These are phyloP conservation scores for Boletus edulis DNA, from an alignment of 768 basidiomycete species.

Conservation along the genomic window DNA sequence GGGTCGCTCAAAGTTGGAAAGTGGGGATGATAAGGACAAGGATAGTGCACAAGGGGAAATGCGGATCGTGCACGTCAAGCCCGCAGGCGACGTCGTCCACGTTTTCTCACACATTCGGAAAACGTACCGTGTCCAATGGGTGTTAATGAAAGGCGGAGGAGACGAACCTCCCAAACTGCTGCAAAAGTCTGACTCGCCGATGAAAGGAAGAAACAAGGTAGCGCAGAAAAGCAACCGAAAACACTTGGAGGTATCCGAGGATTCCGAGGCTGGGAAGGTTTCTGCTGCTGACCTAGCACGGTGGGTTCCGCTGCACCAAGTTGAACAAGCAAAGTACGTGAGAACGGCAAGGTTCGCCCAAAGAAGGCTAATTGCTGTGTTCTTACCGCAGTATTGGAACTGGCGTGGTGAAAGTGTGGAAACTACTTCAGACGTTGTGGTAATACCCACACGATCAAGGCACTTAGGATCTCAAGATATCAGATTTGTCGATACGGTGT, in stretches of 20 bases:
- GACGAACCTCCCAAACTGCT: constrained; percentile 39
- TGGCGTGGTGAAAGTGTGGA: constrained; percentile 75
- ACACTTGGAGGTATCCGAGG: constrained; percentile 7
- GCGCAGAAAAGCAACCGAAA: constrained; percentile 14
- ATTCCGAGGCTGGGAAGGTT: constrained; percentile 7
- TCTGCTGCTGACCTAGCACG: constrained; percentile 23
- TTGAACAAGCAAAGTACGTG: constrained; percentile 61
- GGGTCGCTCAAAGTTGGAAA: background rate
- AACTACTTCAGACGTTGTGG: constrained; percentile 40
- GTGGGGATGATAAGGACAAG: background rate
- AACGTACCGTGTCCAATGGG: constrained; percentile 78
- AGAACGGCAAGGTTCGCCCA: background rate
- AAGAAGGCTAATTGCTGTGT: background rate
- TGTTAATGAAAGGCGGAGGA: constrained; percentile 57
- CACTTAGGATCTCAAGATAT: background rate
- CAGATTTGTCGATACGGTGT: background rate
- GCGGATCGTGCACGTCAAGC: constrained; percentile 44
- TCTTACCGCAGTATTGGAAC: constrained; percentile 57
- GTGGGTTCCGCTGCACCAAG: constrained; percentile 57
- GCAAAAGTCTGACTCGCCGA: background rate
- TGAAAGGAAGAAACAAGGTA: constrained; percentile 8
- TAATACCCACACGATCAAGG: background rate
- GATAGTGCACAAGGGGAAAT: background rate
- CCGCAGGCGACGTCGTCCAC: constrained; percentile 69
- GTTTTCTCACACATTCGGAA: constrained; percentile 90